phyloP scores from a whole-genome alignment of 441 rosid species.

The Breynia disticha region DNA sequence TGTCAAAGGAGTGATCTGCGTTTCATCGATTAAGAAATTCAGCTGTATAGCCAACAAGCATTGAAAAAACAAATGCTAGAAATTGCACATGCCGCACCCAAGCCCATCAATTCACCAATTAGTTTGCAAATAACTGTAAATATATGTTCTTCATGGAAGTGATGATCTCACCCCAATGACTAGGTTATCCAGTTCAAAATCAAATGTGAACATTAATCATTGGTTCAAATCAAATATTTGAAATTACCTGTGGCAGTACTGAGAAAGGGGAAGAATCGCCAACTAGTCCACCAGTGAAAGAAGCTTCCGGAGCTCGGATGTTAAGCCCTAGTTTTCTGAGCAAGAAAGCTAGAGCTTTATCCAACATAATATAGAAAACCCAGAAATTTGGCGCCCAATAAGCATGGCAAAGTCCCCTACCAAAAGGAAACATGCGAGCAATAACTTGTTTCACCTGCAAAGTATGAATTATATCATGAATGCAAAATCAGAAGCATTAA shows the following conservation, averaged over 20 bases:
- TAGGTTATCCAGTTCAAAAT: no score
- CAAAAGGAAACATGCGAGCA: slow-evolving; percentile 84
- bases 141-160: no score
- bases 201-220: no score
- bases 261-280: slow-evolving; percentile 72
- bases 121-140: no score
- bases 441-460: slow-evolving; percentile 82
- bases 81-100: no score
- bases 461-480: slow-evolving; percentile 7
- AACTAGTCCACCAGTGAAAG: slow-evolving; percentile 85
- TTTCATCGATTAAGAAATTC: slow-evolving; percentile 8
- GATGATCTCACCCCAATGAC: no score
- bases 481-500: not conserved
- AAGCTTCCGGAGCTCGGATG: slow-evolving; percentile 50
- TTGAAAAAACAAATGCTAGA: no score
- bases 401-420: slow-evolving; percentile 96
- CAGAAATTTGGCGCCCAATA: slow-evolving; percentile 97
- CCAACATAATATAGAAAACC: slow-evolving; percentile 78
- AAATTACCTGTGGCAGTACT: slow-evolving; percentile 62
- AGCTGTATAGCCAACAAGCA: not conserved
- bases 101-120: no score
- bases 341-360: slow-evolving; percentile 53
- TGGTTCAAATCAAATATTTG: not conserved
- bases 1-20: slow-evolving; percentile 57
- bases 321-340: slow-evolving; percentile 49